Base-by-base conservation (phyloP, 345 rosid species). In the Heritiera fomes region DNA sequence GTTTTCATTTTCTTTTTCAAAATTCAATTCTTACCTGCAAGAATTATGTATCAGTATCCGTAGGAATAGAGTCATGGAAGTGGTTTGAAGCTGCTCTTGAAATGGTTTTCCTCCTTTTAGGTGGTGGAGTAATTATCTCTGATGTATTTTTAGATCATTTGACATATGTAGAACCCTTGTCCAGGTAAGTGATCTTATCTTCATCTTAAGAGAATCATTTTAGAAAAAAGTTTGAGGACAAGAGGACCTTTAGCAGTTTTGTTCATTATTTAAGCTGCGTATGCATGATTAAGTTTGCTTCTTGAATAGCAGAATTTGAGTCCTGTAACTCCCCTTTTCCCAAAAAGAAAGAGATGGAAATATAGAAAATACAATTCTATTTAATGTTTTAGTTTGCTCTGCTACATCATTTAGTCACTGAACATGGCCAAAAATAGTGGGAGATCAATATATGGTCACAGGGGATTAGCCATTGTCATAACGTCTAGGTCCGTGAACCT, bases 101-200 rank as follows among this genome's bases (percentile, higher is more conserved):
- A 20, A 53, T 17, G 13, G 52, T 49, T 66, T 60, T 41, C 10
- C 73, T 55, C 78, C 34, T 77, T 83, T 75, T 46, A 95, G 99
- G 99, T 82, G 99, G 98, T 13, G 99, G 99, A 64, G 99, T 93
- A 84, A 95, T 95, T 97, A 95, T 95, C 56, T 84, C 98, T 58
- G 98, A 95, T 52, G 99, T 93, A 69, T 94, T 86, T 84, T 84
- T 93, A 13, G 97, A 93, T 80, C 93, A 94, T 87, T 94, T 98
- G 56, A 94, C 98, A 34, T 94, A 86, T 88, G 97, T 97, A 34
- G 91, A 91, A n/a, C 97, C 97, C 79, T 98, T 97, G n/a, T 90
- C 97, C 71, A 93, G 97, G 98, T 93, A 80, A 52, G 88, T 83
- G 71, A 5, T 79, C 73, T 63, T 73, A 11, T 56, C 47, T 45